Evolutionary conservation across 176 grass and related monocot genomes (phyloP).

Genomic region (Zoysia pacifica): DNA sequence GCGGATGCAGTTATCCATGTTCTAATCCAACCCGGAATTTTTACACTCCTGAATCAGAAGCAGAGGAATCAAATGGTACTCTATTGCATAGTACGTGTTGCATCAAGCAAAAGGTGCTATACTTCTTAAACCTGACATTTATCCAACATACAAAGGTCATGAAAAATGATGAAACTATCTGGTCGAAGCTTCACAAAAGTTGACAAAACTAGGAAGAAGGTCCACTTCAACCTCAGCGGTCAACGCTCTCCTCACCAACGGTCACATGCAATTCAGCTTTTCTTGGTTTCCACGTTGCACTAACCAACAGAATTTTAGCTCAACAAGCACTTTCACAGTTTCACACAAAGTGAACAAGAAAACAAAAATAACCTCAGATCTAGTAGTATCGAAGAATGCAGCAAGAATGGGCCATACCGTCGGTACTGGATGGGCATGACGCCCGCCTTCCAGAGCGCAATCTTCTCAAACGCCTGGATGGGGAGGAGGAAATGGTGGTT

Average conservation of each 20-base stretch:
- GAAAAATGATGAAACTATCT: conserved; percentile 8
- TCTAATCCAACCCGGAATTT: neutral
- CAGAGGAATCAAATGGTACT: neutral
- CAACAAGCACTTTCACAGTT: conserved; percentile 37
- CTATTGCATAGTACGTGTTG: conserved; percentile 15
- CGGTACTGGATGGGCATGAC: conserved; percentile 98
- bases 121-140: conserved; percentile 5
- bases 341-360: conserved; percentile 24
- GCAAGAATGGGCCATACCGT: conserved; percentile 53
- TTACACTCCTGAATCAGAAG: conserved; percentile 4
- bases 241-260: conserved; percentile 33
- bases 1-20: neutral
- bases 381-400: conserved; percentile 30
- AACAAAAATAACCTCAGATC: conserved; percentile 42
- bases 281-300: conserved; percentile 32
- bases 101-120: conserved; percentile 10
- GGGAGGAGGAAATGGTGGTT: conserved; percentile 95
- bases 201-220: conserved; percentile 12
- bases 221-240: neutral
- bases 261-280: conserved; percentile 42
- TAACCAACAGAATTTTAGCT: conserved; percentile 35
- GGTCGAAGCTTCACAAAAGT: conserved; percentile 20
- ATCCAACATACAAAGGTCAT: neutral
- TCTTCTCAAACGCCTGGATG: conserved; percentile 98
- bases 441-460: conserved; percentile 98